Evolutionary conservation across 331 rosid species (phyloP).

Genomic region (Erythrophleum ivorense): DNA sequence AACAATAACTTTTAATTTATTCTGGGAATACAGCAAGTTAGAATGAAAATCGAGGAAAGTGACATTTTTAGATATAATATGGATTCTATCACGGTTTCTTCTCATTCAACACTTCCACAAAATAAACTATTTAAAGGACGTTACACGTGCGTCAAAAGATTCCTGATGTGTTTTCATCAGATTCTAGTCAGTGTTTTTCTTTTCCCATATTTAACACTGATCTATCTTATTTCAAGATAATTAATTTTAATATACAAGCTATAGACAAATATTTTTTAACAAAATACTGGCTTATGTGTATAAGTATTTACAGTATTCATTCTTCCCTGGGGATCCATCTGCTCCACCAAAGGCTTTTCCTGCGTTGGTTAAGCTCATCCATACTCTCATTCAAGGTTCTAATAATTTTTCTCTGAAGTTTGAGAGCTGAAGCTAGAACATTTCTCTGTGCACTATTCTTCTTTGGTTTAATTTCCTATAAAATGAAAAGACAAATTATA

Average conservation of each 20-base stretch:
- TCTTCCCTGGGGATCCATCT: slow-evolving; percentile 98
- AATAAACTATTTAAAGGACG: slow-evolving; percentile 38
- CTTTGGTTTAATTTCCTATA: slow-evolving; percentile 79
- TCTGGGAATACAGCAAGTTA: slow-evolving; percentile 29
- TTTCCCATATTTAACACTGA: slow-evolving; percentile 32
- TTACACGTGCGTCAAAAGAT: slow-evolving; percentile 61
- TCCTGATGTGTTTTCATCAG: slow-evolving; percentile 52
- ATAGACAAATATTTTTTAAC: slow-evolving; percentile 51
- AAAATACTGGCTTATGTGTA: slow-evolving; percentile 26
- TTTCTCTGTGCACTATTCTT: slow-evolving; percentile 69
- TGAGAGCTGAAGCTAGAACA: slow-evolving; percentile 81
- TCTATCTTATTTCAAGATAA: slow-evolving; percentile 43
- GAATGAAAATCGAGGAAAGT: slow-evolving; percentile 38
- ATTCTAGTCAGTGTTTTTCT: slow-evolving; percentile 48
- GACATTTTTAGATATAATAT: slow-evolving; percentile 39
- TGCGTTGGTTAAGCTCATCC: slow-evolving; percentile 68
- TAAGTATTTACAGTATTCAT: slow-evolving; percentile 54
- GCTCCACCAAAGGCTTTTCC: slow-evolving; percentile 98
- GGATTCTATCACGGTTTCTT: slow-evolving; percentile 37
- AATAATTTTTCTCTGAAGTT: slow-evolving; percentile 75
- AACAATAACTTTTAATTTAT: slow-evolving; percentile 19
- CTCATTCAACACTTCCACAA: slow-evolving; percentile 37
- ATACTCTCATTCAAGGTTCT: slow-evolving; percentile 89
- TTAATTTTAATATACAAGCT: slow-evolving; percentile 59
- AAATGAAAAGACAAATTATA: slow-evolving; percentile 9